These are phyloP conservation scores for Pilatotrama ljubarskyi DNA, from an alignment of 768 basidiomycete genomes.

Conservation along the genomic window DNA sequence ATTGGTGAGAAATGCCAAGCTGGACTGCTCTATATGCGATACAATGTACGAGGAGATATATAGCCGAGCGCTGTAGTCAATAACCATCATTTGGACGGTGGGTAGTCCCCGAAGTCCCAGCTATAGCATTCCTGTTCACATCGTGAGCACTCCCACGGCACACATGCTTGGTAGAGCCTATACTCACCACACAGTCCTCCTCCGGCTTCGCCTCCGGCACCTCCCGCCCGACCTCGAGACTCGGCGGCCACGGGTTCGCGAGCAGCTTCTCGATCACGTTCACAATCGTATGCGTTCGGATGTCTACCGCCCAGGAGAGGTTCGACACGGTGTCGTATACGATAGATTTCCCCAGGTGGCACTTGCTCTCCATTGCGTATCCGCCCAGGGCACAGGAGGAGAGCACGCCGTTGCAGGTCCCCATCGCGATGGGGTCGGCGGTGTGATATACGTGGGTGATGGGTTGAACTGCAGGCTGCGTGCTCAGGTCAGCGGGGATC, in stretches of 20 bases:
- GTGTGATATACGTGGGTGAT: constrained; percentile 93
- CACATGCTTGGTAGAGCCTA: background rate
- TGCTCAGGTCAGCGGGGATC: background rate
- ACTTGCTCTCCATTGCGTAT: constrained; percentile 86
- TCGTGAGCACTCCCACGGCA: background rate
- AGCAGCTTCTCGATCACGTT: constrained; percentile 76
- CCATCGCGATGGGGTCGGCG: constrained; percentile 93
- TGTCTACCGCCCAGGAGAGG: constrained; percentile 80
- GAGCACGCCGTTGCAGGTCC: constrained; percentile 77
- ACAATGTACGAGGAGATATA: too few relatives aligned
- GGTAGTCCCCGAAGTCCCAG: constrained; percentile 65
- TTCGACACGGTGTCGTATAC: constrained; percentile 91
- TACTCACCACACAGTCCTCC: constrained; percentile 70
- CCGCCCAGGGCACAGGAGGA: constrained; percentile 84
- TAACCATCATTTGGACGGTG: constrained; percentile 7
- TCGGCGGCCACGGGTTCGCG: constrained; percentile 67
- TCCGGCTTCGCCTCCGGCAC: constrained; percentile 58
- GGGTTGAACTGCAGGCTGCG: constrained; percentile 69
- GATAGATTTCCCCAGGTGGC: constrained; percentile 84
- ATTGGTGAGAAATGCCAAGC: too few relatives aligned
- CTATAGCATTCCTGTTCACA: constrained; percentile 61
- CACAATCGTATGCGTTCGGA: constrained; percentile 80
- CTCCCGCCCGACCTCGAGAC: constrained; percentile 58
- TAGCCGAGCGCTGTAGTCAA: too few relatives aligned
- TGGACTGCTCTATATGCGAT: too few relatives aligned